Conservation (phyloP, 2,329 filamentous ascomycete species). For the Pestalotiopsis sp. region DNA sequence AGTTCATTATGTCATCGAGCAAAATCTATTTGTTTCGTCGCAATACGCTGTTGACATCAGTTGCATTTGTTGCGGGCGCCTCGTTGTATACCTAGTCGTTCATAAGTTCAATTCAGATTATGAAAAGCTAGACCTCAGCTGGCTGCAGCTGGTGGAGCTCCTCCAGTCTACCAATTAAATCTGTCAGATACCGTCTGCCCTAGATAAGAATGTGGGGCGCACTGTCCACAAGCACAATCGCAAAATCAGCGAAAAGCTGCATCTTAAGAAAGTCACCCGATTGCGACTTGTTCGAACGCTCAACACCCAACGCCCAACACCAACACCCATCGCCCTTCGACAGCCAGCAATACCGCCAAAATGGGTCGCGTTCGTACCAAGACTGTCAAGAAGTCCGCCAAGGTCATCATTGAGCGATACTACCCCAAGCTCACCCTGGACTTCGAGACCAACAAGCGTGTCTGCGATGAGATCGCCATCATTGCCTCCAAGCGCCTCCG, state of each 20-base stretch:
- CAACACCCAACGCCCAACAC: conserved; percentile 21
- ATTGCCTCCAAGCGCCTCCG: conserved; percentile 98
- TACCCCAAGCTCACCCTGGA: conserved; percentile 98
- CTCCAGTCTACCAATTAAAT: background rate
- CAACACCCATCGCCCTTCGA: conserved; percentile 34
- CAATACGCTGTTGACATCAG: too few species aligned
- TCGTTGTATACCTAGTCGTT: background rate
- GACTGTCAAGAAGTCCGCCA: conserved; percentile 79
- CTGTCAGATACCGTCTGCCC: background rate
- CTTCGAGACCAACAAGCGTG: conserved; percentile 99
- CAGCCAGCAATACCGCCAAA: conserved; percentile 54
- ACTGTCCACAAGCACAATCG: conserved; percentile 2
- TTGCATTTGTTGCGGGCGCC: background rate
- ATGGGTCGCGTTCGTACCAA: conserved; percentile 74
- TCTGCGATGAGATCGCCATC: conserved; percentile 99
- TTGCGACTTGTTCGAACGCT: conserved; percentile 8
- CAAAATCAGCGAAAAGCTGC: background rate
- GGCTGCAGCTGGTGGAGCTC: background rate
- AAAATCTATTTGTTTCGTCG: too few species aligned
- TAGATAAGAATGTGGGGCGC: background rate
- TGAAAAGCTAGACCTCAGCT: background rate
- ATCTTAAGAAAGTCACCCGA: background rate
- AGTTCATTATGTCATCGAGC: too few species aligned
- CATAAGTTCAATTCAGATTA: background rate
- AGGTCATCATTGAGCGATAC: conserved; percentile 99